Conservation (phyloP, 768 basidiomycete genomes). For the Suillus paluster region DNA sequence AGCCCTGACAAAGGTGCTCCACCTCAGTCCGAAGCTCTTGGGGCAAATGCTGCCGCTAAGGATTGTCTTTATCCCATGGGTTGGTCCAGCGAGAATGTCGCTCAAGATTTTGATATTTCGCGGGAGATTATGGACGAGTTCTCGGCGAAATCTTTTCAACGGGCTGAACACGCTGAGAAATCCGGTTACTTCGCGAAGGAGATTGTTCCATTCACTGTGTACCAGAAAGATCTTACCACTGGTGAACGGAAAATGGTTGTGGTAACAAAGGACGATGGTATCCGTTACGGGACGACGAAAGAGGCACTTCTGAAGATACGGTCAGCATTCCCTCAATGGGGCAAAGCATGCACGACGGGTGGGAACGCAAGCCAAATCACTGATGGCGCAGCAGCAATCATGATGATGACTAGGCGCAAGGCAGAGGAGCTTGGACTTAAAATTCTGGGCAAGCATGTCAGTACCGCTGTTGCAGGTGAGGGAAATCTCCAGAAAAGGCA, state of each 20-base stretch:
- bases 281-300: slow-evolving; percentile 74
- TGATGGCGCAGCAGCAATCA: slow-evolving; percentile 80
- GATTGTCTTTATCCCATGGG: slow-evolving; percentile 81
- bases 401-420: slow-evolving; percentile 81
- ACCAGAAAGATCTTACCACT: slow-evolving; percentile 58
- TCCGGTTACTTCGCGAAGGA: slow-evolving; percentile 67
- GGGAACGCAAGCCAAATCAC: slow-evolving; percentile 88
- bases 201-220: slow-evolving; percentile 78
- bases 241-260: slow-evolving; percentile 57
- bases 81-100: slow-evolving; percentile 90
- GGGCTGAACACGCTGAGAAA: slow-evolving; percentile 76
- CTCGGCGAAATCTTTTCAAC: slow-evolving; percentile 77
- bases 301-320: slow-evolving; percentile 66
- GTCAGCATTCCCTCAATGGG: slow-evolving; percentile 86
- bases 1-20: slow-evolving; percentile 72
- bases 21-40: slow-evolving; percentile 62
- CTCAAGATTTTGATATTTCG: slow-evolving; percentile 69
- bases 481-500: slow-evolving; percentile 1
- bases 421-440: slow-evolving; percentile 75
- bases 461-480: slow-evolving; percentile 70
- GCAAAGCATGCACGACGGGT: slow-evolving; percentile 71
- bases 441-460: slow-evolving; percentile 79
- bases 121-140: slow-evolving; percentile 78
- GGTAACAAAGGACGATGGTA: slow-evolving; percentile 75
- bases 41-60: slow-evolving; percentile 54